phyloP scores from a whole-genome alignment of 2,329 filamentous ascomycete species.

The Chalaropsis thielavioides region DNA sequence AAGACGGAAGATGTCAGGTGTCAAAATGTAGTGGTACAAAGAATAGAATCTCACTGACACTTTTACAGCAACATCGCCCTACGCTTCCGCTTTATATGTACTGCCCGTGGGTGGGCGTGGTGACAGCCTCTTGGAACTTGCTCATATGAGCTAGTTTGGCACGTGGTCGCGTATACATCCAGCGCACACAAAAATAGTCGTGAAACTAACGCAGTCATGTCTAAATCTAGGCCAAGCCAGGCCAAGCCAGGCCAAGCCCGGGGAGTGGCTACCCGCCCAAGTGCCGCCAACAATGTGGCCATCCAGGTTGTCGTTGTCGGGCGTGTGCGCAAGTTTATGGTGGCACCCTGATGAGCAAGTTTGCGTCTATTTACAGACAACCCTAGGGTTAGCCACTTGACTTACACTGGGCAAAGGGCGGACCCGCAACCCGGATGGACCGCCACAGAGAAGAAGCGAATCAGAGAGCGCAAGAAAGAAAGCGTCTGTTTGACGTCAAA shows the following conservation, averaged over 20 bases:
- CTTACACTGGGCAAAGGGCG: conserved; percentile 1
- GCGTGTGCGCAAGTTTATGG: conserved; percentile 15
- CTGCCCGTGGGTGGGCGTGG: background rate
- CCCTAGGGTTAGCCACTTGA: conserved; percentile 16
- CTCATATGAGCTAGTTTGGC: conserved; percentile 5
- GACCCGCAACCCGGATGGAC: conserved; percentile 11
- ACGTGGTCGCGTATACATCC: background rate
- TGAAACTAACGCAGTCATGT: background rate
- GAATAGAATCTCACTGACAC: background rate
- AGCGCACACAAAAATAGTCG: background rate
- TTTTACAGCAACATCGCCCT: background rate
- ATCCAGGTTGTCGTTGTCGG: background rate
- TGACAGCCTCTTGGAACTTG: background rate
- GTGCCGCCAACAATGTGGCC: background rate
- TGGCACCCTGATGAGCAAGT: conserved; percentile 20
- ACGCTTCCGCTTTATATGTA: background rate
- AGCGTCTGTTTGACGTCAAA: background rate
- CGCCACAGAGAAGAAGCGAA: background rate
- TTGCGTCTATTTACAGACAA: conserved; percentile 16
- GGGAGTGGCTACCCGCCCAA: background rate
- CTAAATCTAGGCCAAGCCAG: background rate
- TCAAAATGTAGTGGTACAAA: background rate
- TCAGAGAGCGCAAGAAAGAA: background rate
- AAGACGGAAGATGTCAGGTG: background rate
- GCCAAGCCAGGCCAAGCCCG: background rate